These are phyloP conservation scores for Penicillium hesseltinei DNA, from an alignment of 2,329 filamentous ascomycete species.

Conservation along the genomic window DNA sequence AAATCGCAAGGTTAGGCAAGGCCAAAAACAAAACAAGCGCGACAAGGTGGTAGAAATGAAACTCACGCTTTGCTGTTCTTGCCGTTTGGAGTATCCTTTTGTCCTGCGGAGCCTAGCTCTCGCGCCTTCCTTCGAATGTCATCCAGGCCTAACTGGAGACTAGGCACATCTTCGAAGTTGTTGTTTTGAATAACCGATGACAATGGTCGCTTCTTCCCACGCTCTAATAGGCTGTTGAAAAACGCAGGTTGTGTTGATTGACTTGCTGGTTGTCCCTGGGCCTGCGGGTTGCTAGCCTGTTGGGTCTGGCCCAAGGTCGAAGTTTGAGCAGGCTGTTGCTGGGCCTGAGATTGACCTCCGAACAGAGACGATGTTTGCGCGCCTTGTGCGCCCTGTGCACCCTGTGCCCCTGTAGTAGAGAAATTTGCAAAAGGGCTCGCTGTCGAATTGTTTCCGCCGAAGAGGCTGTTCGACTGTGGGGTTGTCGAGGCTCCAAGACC, in stretches of 20 bases:
- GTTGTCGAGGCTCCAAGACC: conserved; percentile 26
- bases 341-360: conserved; percentile 23
- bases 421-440: conserved; percentile 26
- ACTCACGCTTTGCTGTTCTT: conserved; percentile 55
- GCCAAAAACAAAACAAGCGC: not conserved
- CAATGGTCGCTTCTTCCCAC: conserved; percentile 65
- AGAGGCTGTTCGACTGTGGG: conserved; percentile 27
- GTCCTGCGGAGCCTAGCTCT: conserved; percentile 68
- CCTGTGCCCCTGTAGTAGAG: conserved; percentile 22
- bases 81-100: conserved; percentile 45
- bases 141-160: conserved; percentile 83
- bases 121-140: conserved; percentile 77
- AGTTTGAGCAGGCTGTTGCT: conserved; percentile 22
- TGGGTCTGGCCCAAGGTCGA: conserved; percentile 31
- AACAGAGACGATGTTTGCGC: conserved; percentile 25
- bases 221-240: conserved; percentile 64
- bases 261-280: conserved; percentile 25
- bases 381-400: conserved; percentile 20
- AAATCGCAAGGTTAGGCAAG: conserved; percentile 4
- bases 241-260: conserved; percentile 55
- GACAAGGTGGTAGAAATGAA: not conserved
- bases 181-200: conserved; percentile 58
- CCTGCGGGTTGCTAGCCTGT: conserved; percentile 22
- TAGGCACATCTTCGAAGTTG: conserved; percentile 74
- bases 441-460: conserved; percentile 28